A percentile compares a stretch with the other conserved stretches of the same genome.
These are phyloP conservation scores for Grammothele lineata DNA, from an alignment of 768 basidiomycete species.

Conservation along the genomic window DNA sequence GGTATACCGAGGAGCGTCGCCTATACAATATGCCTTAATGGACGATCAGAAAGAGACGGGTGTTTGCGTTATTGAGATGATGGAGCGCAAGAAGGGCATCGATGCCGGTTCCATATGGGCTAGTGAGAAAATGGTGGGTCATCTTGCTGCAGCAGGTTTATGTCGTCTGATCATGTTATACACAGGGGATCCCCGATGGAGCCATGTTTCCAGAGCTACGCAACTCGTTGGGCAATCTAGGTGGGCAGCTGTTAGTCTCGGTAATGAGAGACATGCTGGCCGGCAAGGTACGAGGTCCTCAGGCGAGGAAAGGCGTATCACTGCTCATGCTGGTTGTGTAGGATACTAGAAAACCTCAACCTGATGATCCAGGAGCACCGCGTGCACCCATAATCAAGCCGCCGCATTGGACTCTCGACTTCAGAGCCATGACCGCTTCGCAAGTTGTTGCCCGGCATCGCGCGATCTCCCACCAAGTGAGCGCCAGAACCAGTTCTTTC, in stretches of 20 bases:
- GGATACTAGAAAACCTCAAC: constrained; percentile 50
- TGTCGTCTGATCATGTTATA: background rate
- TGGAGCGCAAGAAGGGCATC: constrained; percentile 62
- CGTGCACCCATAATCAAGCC: constrained; percentile 65
- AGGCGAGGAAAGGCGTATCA: no score
- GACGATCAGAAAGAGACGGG: constrained; percentile 67
- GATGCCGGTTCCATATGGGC: constrained; percentile 78
- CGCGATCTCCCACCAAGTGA: constrained; percentile 69
- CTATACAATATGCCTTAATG: constrained; percentile 79
- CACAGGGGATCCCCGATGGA: constrained; percentile 48
- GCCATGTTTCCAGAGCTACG: constrained; percentile 54
- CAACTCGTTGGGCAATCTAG: constrained; percentile 52
- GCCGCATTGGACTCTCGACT: constrained; percentile 52
- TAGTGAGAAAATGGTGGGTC: constrained; percentile 45
- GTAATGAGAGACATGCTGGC: constrained; percentile 60
- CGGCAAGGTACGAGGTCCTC: constrained; percentile 28
- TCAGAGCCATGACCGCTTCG: constrained; percentile 50
- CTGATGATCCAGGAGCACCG: constrained; percentile 28
- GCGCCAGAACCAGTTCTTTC: no score
- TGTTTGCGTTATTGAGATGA: constrained; percentile 78
- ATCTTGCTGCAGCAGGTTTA: background rate
- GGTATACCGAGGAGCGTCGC: constrained; percentile 84
- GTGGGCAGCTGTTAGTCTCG: constrained; percentile 68
- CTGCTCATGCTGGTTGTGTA: background rate
- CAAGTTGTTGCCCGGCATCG: constrained; percentile 51